Evolutionary conservation across 1,139 yeast species (phyloP).

Genomic region (Arxiozyma slooffiae): DNA sequence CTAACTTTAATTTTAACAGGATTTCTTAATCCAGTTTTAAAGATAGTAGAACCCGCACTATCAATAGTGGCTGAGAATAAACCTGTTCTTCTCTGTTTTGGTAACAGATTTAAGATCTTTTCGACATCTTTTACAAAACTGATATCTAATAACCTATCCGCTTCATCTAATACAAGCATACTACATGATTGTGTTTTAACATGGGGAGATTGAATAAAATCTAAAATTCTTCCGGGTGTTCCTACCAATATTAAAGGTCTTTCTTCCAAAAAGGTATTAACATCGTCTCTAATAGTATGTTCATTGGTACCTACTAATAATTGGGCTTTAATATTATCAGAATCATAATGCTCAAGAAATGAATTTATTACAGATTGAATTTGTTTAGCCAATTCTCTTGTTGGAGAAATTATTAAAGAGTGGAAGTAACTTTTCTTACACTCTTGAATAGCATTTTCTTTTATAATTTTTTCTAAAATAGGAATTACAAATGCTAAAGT

Average conservation of each 20-base stretch:
- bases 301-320: conserved; percentile 66
- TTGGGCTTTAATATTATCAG: conserved; percentile 46
- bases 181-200: conserved; percentile 57
- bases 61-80: conserved; percentile 84
- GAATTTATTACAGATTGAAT: conserved; percentile 57
- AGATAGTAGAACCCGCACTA: conserved; percentile 61
- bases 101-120: conserved; percentile 54
- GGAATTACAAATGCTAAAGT: conserved; percentile 84
- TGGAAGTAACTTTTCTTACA: conserved; percentile 55
- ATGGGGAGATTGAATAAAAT: conserved; percentile 44
- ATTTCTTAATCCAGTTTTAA: conserved; percentile 75
- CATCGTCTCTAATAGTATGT: conserved; percentile 58
- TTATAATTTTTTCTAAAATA: conserved; percentile 53
- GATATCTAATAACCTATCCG: conserved; percentile 75
- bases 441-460: conserved; percentile 25
- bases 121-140: conserved; percentile 67
- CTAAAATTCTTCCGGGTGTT: conserved; percentile 85
- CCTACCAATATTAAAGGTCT: conserved; percentile 74
- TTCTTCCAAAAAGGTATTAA: conserved; percentile 43
- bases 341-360: conserved; percentile 45
- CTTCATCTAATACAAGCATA: conserved; percentile 79
- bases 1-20: conserved; percentile 79
- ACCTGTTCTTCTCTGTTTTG: conserved; percentile 90
- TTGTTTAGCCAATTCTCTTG: conserved; percentile 85
- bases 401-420: conserved; percentile 73